Conservation (phyloP, 345 rosid species). For the Raphanus sativus region DNA sequence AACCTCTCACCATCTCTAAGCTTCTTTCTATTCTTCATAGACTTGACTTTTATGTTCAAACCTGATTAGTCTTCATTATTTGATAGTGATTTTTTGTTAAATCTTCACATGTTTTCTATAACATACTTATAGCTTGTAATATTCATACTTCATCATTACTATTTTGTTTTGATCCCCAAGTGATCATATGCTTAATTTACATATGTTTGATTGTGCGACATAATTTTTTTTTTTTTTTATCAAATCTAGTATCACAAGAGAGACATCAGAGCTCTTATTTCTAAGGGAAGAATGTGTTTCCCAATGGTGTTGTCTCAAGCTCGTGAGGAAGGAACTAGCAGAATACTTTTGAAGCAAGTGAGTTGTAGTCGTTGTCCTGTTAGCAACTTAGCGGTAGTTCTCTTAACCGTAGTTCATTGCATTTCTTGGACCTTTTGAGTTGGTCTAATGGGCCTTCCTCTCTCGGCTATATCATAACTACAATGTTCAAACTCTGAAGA, state of each 20-base stretch:
- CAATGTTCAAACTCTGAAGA: neutral
- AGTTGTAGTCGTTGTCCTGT: no score
- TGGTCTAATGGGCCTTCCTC: neutral
- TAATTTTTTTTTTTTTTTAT: no score
- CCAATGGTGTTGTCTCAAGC: neutral
- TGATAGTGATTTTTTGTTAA: neutral
- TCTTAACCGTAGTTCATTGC: neutral
- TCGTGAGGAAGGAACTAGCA: no score
- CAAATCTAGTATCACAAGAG: neutral
- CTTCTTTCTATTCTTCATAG: slow-evolving; percentile 52
- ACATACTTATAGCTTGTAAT: neutral
- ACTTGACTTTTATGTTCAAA: neutral
- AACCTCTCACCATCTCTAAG: slow-evolving; percentile 74
- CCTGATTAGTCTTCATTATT: neutral
- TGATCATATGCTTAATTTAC: neutral
- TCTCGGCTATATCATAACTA: neutral
- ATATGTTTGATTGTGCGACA: neutral
- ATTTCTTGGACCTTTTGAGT: neutral
- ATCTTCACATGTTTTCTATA: neutral
- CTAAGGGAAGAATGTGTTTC: neutral
- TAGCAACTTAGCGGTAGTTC: no score
- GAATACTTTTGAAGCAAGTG: no score
- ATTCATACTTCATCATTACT: neutral
- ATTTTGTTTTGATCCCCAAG: neutral
- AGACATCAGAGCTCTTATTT: neutral